A percentile compares a stretch with the other conserved stretches of the same genome.
Evolutionary conservation across 2,329 filamentous ascomycete species (phyloP).

Genomic region (Polytolypa hystricis): DNA sequence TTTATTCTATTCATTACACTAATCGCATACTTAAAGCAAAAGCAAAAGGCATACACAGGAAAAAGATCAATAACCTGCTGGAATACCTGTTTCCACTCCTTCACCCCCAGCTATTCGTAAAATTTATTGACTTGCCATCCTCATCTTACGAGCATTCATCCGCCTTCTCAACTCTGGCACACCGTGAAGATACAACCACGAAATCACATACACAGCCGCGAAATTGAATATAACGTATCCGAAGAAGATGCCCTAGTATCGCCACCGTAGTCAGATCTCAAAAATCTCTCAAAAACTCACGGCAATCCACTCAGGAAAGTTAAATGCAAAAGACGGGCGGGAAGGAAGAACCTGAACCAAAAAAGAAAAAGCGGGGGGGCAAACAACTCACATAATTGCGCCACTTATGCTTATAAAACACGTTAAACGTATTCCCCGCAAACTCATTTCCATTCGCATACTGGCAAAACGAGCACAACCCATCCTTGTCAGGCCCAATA

Average conservation of each 20-base stretch:
- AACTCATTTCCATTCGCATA: constrained; percentile 52
- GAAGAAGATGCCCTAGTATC: constrained; percentile 52
- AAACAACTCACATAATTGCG: constrained; percentile 42
- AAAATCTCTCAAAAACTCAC: no score
- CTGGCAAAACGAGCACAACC: constrained; percentile 54
- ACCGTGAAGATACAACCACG: constrained; percentile 43
- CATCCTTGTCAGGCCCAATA: constrained; percentile 44
- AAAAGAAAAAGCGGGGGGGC: constrained; percentile 9
- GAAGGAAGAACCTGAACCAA: neutral
- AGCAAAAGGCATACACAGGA: no score
- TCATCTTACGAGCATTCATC: constrained; percentile 22
- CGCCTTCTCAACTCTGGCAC: constrained; percentile 20
- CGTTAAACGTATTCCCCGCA: constrained; percentile 44
- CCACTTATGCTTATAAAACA: constrained; percentile 53
- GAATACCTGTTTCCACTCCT: no score
- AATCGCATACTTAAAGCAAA: no score
- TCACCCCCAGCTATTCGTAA: no score
- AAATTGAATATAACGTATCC: constrained; percentile 57
- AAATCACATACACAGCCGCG: constrained; percentile 39
- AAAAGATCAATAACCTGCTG: no score
- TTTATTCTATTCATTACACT: no score
- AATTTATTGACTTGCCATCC: no score
- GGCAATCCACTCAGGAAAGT: neutral
- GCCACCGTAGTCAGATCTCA: no score
- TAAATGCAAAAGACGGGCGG: neutral